Evolutionary conservation across 164 flowering plant genomes (phyloP), one percentile per base, ranked within the genome.

Genomic region (Vitis amurensis): DNA sequence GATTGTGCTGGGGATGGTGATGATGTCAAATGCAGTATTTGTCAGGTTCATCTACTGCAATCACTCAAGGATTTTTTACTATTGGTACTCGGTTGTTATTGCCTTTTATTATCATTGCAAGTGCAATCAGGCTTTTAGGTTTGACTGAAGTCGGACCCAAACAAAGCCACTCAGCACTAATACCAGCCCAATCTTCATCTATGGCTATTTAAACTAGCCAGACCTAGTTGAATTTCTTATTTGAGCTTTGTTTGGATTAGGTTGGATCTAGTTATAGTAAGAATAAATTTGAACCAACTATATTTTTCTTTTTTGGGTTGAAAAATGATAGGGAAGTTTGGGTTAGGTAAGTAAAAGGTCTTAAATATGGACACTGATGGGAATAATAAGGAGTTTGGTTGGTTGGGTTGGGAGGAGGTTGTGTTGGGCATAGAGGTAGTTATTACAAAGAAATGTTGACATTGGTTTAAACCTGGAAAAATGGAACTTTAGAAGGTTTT

Each of bases 1-100:
- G 76, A 60, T 44, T 37, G 59, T 56, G 67, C 60, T 7, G 77
- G 48, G 15, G 53, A 71, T 12, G 80, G 71, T 59, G 89, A 85
- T 72, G 97, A 91, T 59, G 76, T 73, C 72, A 96, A 96, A 81
- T 96, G 99, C 90, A 87, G 92, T 76, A 86, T 96, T 61, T 96
- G 99, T 74, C 99, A 96, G 97, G 99, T 96, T n/a, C 49, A 2
- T 49, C 29, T 74, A 56, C n/a, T 3, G 11, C 50, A 5, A 52
- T 31, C 2, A 44, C n/a, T 19, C 30, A 0, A 13, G 44, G 48
- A n/a, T 12, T n/a, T 23, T 50, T 13, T 55, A 12, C 10, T 4
- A 37, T 31, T 31, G 4, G 44, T 0, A 4, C 30, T 47, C n/a
- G 9, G 14, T 29, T 59, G 47, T 16, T 30, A 6, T 14, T 19